phyloP scores from a whole-genome alignment of 768 basidiomycete species.

The Trametopsis cervina region DNA sequence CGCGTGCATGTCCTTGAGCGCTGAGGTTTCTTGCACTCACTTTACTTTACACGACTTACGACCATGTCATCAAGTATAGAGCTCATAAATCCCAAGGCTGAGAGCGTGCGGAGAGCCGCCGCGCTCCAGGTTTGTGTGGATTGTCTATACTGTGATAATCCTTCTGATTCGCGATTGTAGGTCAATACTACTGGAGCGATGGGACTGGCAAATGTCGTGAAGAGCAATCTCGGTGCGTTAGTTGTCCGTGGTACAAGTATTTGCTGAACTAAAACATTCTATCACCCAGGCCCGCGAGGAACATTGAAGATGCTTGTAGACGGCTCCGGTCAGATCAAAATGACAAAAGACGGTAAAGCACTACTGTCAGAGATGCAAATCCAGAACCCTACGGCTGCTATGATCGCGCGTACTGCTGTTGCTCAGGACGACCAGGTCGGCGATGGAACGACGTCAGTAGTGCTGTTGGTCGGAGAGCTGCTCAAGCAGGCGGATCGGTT shows the following conservation, averaged over 20 bases:
- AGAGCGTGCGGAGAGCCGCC: constrained; percentile 84
- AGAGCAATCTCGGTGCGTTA: constrained; percentile 83
- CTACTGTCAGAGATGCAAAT: constrained; percentile 99
- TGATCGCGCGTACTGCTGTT: constrained; percentile 97
- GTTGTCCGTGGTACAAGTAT: constrained; percentile 8
- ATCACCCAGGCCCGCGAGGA: constrained; percentile 78
- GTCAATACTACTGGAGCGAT: constrained; percentile 92
- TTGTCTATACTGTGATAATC: constrained; percentile 6
- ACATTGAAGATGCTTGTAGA: constrained; percentile 99
- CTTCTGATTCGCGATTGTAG: constrained; percentile 32
- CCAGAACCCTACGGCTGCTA: constrained; percentile 96
- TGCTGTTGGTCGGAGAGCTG: constrained; percentile 90
- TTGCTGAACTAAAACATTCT: background rate
- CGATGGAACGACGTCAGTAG: constrained; percentile 97
- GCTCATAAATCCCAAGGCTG: constrained; percentile 94
- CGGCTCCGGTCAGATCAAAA: constrained; percentile 96
- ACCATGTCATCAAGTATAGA: constrained; percentile 64
- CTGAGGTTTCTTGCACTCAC: background rate
- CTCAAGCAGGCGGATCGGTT: constrained; percentile 97
- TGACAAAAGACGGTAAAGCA: constrained; percentile 99
- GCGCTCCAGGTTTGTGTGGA: constrained; percentile 72
- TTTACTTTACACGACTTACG: constrained; percentile 3
- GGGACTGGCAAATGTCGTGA: constrained; percentile 95
- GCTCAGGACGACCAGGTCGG: constrained; percentile 99
- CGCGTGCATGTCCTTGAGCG: background rate